Evolutionary conservation across 2,329 filamentous ascomycete genomes (phyloP).

Genomic region (Samsoniella hepiali): DNA sequence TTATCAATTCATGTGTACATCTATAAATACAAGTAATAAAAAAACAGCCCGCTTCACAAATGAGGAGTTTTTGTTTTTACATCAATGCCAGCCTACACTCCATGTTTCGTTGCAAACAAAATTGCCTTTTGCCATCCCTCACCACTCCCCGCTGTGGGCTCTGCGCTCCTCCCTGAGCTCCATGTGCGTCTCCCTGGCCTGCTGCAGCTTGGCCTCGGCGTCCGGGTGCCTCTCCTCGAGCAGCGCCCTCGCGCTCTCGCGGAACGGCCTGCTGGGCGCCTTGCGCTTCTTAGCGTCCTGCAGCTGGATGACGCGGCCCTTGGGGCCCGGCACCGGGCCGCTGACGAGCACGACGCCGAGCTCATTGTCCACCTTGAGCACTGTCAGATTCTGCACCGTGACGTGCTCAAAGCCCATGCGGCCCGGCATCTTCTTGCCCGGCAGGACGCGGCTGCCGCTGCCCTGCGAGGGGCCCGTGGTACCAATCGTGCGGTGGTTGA

Average conservation of each 20-base stretch:
- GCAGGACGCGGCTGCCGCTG: constrained; percentile 84
- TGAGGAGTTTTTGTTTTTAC: constrained; percentile 15
- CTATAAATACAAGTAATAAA: constrained; percentile 37
- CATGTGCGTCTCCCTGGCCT: constrained; percentile 49
- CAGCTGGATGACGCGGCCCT: constrained; percentile 78
- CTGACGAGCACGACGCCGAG: constrained; percentile 86
- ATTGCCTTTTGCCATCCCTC: constrained; percentile 16
- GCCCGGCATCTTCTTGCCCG: constrained; percentile 97
- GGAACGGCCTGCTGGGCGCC: constrained; percentile 48
- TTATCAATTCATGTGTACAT: constrained; percentile 26
- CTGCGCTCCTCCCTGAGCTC: constrained; percentile 51
- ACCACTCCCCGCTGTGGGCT: constrained; percentile 35
- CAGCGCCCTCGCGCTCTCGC: constrained; percentile 43
- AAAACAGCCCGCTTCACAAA: constrained; percentile 24
- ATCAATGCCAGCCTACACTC: neutral
- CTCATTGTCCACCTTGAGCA: constrained; percentile 82
- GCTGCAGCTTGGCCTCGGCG: constrained; percentile 44
- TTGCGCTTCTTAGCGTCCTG: constrained; percentile 89
- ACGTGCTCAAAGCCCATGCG: constrained; percentile 88
- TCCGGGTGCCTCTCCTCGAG: constrained; percentile 47
- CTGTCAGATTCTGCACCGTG: constrained; percentile 86
- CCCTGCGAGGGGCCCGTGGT: constrained; percentile 87
- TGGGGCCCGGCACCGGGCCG: constrained; percentile 83
- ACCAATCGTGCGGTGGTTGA: constrained; percentile 90
- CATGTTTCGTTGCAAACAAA: neutral